phyloP scores from a whole-genome alignment of 2,329 filamentous ascomycete genomes.

The Ophiostoma quercus region DNA sequence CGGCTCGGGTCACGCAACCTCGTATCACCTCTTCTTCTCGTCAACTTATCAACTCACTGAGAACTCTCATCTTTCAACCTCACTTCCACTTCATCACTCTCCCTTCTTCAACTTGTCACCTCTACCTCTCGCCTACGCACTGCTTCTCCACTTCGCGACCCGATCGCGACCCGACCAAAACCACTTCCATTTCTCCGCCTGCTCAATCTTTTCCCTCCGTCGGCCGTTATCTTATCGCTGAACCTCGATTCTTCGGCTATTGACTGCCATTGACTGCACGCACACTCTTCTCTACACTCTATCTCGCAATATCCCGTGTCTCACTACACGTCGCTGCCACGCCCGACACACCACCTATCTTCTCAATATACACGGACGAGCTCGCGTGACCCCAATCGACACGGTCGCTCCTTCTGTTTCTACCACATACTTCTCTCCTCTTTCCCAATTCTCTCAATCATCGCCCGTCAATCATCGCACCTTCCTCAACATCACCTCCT shows the following conservation, averaged over 20 bases:
- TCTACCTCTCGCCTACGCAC: not conserved
- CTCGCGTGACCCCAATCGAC: constrained; percentile 9
- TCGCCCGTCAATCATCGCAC: not conserved
- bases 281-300: not conserved
- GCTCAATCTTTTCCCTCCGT: not conserved
- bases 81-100: not conserved
- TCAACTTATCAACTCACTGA: too few species aligned
- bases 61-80: not conserved
- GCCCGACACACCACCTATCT: not conserved
- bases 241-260: constrained; percentile 7
- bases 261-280: not conserved
- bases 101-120: too few species aligned
- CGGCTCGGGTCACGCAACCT: constrained; percentile 11
- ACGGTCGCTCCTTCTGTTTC: not conserved
- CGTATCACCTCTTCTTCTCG: not conserved
- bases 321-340: not conserved
- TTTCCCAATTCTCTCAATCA: not conserved
- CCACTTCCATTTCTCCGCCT: constrained; percentile 13
- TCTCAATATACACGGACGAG: not conserved
- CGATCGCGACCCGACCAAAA: not conserved
- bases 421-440: not conserved
- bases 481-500: not conserved
- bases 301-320: not conserved
- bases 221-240: constrained; percentile 10
- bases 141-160: not conserved